Conservation (phyloP, 768 basidiomycete species). For the Exsudoporus frostii region DNA sequence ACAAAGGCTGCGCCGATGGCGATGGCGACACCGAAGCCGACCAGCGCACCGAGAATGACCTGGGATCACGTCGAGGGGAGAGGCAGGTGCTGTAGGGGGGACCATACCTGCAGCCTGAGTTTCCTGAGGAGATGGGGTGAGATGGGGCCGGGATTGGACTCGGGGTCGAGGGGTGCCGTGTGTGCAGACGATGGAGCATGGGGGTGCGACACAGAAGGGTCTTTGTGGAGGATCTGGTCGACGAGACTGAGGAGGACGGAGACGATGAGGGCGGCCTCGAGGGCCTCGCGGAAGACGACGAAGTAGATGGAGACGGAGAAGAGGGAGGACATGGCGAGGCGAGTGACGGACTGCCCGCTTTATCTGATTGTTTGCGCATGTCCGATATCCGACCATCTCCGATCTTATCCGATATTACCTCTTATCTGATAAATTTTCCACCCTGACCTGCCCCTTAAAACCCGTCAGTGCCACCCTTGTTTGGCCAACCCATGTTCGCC, state of each 20-base stretch:
- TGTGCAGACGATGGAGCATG: not conserved
- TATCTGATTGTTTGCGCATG: conserved; percentile 4
- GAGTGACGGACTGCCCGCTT: not conserved
- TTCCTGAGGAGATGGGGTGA: conserved; percentile 55
- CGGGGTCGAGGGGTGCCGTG: conserved; percentile 1
- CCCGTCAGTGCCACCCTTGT: too few relatives aligned
- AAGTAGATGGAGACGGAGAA: conserved; percentile 95
- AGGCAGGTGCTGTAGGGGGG: not conserved
- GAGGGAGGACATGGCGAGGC: conserved; percentile 36
- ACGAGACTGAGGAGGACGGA: conserved; percentile 89
- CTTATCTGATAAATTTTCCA: conserved; percentile 8
- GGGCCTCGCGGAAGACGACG: conserved; percentile 92
- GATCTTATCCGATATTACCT: not conserved
- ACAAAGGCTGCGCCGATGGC: conserved; percentile 91
- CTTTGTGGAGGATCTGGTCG: conserved; percentile 68
- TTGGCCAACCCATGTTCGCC: conserved; percentile 6
- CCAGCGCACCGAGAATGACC: conserved; percentile 72
- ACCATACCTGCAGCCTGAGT: conserved; percentile 61
- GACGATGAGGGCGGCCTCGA: conserved; percentile 90
- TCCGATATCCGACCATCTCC: not conserved
- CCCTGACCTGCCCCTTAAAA: too few relatives aligned
- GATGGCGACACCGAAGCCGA: conserved; percentile 76
- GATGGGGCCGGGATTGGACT: conserved; percentile 28
- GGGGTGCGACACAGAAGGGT: not conserved
- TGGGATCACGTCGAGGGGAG: conserved; percentile 23